Conservation (phyloP, 352 stramenopile genomes). For the Phytophthora pseudosyringae region DNA sequence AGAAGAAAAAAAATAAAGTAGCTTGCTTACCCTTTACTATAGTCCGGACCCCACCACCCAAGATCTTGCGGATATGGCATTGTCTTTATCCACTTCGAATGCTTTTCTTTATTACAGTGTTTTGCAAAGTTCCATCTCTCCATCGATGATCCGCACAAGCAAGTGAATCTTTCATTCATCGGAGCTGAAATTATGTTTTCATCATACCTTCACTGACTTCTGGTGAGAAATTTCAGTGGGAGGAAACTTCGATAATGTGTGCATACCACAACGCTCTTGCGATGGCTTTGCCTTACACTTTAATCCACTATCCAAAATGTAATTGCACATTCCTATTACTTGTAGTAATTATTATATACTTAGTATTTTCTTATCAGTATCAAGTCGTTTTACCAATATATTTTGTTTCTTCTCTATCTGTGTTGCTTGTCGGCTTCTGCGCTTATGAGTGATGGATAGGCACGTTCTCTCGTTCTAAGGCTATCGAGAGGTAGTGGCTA, state of each 20-base stretch:
- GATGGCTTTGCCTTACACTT: constrained; percentile 15
- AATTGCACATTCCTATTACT: constrained; percentile 18
- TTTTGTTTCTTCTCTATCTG: no score
- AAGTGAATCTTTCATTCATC: constrained; percentile 13
- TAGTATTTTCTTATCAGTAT: no score
- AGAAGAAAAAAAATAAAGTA: constrained; percentile 1
- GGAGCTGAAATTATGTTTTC: constrained; percentile 13
- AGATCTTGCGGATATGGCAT: constrained; percentile 4
- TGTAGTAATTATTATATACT: not conserved
- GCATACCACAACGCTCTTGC: constrained; percentile 15
- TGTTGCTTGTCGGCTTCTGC: no score
- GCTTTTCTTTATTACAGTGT: constrained; percentile 9
- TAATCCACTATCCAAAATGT: constrained; percentile 15
- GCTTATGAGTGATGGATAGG: no score
- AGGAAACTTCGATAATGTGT: constrained; percentile 10
- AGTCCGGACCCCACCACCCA: not conserved
- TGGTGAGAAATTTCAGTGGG: constrained; percentile 9
- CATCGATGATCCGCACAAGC: constrained; percentile 12
- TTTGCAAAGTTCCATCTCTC: constrained; percentile 17
- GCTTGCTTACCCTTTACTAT: not conserved
- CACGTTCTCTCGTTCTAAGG: no score
- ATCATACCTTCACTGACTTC: constrained; percentile 15
- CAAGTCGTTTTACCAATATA: no score
- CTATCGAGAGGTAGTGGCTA: no score
- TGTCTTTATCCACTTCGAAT: constrained; percentile 3